phyloP scores from a whole-genome alignment of 352 stramenopile species.

The Detonula confervacea region DNA sequence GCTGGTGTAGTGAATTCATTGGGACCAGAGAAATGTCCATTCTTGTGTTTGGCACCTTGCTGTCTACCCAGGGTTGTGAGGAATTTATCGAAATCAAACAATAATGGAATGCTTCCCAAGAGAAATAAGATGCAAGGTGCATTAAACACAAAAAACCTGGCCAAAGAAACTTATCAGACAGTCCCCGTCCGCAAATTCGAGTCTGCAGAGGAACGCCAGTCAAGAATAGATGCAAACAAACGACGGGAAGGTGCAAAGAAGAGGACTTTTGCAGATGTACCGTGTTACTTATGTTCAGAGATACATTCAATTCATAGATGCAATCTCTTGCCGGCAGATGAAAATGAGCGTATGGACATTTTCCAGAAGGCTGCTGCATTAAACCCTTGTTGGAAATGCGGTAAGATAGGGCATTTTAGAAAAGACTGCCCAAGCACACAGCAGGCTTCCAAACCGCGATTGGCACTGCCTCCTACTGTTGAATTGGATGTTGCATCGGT shows the following conservation, averaged over 20 bases:
- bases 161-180: conserved; percentile 1
- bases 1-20: conserved; percentile 66
- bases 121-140: conserved; percentile 19
- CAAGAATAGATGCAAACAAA: conserved; percentile 47
- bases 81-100: conserved; percentile 17
- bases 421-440: conserved; percentile 47
- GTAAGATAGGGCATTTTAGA: conserved; percentile 62
- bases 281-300: conserved; percentile 34
- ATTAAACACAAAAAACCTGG: too few relatives aligned
- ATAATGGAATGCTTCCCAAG: conserved; percentile 23
- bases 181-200: conserved; percentile 41
- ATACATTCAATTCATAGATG: conserved; percentile 43
- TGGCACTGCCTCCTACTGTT: conserved; percentile 38
- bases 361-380: conserved; percentile 29
- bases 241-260: conserved; percentile 30
- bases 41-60: conserved; percentile 71
- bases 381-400: conserved; percentile 73
- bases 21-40: conserved; percentile 52
- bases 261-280: conserved; percentile 11
- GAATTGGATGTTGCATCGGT: conserved; percentile 57
- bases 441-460: conserved; percentile 16
- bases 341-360: conserved; percentile 34
- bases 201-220: conserved; percentile 34
- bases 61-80: conserved; percentile 61
- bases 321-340: conserved; percentile 31